Evolutionary conservation across 768 basidiomycete species (phyloP), one percentile per base, ranked within the genome.

Genomic region (Tricholoma sp.): DNA sequence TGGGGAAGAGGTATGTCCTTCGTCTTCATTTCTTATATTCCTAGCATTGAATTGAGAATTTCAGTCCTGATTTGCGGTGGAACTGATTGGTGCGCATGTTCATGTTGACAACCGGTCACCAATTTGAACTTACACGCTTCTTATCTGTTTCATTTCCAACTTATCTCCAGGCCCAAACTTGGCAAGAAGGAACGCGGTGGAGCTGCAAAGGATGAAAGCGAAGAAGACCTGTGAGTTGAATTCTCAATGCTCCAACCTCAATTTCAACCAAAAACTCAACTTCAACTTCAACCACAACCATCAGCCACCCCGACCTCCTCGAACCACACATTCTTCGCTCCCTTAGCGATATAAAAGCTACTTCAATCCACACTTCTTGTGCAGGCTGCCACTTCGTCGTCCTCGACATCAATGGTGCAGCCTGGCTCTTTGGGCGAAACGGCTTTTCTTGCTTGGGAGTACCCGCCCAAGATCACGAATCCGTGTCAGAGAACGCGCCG

Each of bases 401-500:
- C 12, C 68, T 94, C 59, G 89, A 91, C 73, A 62, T 79, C 20
- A 80, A 86, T 52, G 94, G 93, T 6, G 78, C 81, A 37, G 96
- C 94, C 8, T 94, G 92, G 86, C 70, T 98, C 63, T 91, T 95
- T 66, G 96, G 96, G 6, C 84, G 93, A 53, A 93, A 92, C 70
- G 83, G 82, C 39, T 84, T 77, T 56, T 75, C 80, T 55, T 80
- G 81, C 42, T 78, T 94, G 3, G 65, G 65, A 1, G 61, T 66
- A 9, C 57, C 64, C 1, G 54, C 61, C 8, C 63, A 80, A 12
- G 76, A 72, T 28, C 74, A 76, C 57, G 81, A 82, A 55, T 76
- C 71, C 57, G 78, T 94, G 58, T 88, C 89, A 15, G 90, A 94
- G 75, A 86, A 83, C 68, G 80, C 85, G 57, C 89, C 92, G 17